Base-by-base conservation (phyloP, 306 rosid genomes). In the Glycine tomentella region DNA sequence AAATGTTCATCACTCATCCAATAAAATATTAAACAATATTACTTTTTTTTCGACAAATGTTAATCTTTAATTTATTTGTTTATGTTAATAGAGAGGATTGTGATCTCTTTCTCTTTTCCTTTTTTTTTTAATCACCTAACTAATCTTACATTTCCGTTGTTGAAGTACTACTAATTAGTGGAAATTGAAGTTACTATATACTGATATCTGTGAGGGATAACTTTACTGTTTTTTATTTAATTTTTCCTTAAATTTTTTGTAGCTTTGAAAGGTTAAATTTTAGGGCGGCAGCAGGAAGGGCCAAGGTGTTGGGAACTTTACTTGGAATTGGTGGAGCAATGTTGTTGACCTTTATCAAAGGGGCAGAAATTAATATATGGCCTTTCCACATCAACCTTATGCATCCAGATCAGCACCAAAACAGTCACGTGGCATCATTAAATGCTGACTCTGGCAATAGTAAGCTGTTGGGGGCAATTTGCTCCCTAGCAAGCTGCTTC, bases 301-400 rank as follows among this genome's bases (percentile, higher is more conserved):
- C 93, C 0, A 93, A 90, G 69, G 82, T 90, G 79, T 5, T 81
- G 17, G 98, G 97, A 75, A 77, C 98, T 3, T 6, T 89, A 31
- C 15, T 81, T n/a, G 95, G 98, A 69, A 86, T 93, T 34, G 91
- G 92, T 64, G 98, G 97, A 75, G 95, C 98, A 46, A 89, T 90
- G 93, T 2, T 91, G 25, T 69, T 93, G 46, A 90, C 93, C 0
- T 84, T 91, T 69, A 62, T 87, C 80, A 89, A 81, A 81, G 98
- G 97, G 1, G 20, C 56, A 11, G 83, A 88, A 49, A 74, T 91
- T 45, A 3, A 87, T 56, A 79, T 93, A 2, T 89, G 93, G 93
- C 79, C 87, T 4, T 85, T 90, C 38, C 91, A 90, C 69, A 16
- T 91, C 51, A 77, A 91, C 89, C 89, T 91, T 31, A 13, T 89